phyloP scores from a whole-genome alignment of 2,329 filamentous ascomycete genomes.

The Aotearoamyces nothofagi region DNA sequence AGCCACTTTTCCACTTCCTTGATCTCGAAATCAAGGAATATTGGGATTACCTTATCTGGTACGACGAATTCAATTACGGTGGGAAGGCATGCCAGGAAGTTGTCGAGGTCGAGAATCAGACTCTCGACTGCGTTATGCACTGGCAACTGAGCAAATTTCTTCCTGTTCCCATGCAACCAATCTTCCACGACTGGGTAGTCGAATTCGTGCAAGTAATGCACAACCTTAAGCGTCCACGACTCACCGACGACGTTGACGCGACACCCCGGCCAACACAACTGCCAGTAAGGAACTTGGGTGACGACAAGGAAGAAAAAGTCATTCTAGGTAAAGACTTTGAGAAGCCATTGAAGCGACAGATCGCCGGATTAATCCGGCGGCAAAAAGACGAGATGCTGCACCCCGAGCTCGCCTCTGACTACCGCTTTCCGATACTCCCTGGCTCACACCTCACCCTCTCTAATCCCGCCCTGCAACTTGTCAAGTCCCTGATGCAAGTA shows the following conservation, averaged over 20 bases:
- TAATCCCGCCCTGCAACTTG: slow-evolving; percentile 80
- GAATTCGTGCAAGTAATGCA: slow-evolving; percentile 97
- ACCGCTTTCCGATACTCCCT: slow-evolving; percentile 68
- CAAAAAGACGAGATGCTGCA: slow-evolving; percentile 84
- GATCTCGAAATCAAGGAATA: slow-evolving; percentile 97
- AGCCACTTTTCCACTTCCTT: slow-evolving; percentile 92
- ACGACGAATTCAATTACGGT: slow-evolving; percentile 97
- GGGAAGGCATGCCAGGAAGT: slow-evolving; percentile 83
- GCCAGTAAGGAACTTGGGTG: slow-evolving; percentile 37
- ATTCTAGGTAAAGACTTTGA: slow-evolving; percentile 74
- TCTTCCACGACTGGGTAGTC: slow-evolving; percentile 84
- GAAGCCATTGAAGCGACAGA: slow-evolving; percentile 80
- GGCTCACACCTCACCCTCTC: slow-evolving; percentile 46
- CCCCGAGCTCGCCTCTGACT: slow-evolving; percentile 74
- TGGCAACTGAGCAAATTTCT: slow-evolving; percentile 94
- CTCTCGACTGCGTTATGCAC: slow-evolving; percentile 86
- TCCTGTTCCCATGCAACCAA: slow-evolving; percentile 61
- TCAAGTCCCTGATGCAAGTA: slow-evolving; percentile 88
- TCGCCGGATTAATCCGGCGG: slow-evolving; percentile 63
- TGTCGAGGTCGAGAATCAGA: slow-evolving; percentile 59
- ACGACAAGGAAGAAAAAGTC: slow-evolving; percentile 40
- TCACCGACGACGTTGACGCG: slow-evolving; percentile 28
- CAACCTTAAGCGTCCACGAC: slow-evolving; percentile 53
- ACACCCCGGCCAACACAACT: slow-evolving; percentile 44
- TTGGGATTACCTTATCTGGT: slow-evolving; percentile 99